These are phyloP conservation scores for Phialophora expanda DNA, from an alignment of 2,329 filamentous ascomycete species.

Conservation along the genomic window DNA sequence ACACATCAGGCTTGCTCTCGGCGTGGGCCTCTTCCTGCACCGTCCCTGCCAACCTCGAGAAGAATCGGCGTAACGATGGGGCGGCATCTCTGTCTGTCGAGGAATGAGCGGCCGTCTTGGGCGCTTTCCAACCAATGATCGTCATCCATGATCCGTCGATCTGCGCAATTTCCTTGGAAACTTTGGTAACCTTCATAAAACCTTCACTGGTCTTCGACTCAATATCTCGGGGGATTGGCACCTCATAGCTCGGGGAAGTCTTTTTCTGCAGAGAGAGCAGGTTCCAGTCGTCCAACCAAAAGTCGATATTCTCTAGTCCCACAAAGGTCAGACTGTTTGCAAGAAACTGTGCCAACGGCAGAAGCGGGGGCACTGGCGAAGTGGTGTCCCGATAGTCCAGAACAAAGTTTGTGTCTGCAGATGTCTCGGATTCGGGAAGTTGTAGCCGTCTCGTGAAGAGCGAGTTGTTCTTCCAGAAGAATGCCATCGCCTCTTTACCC, in stretches of 20 bases:
- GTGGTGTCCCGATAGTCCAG: slow-evolving; percentile 90
- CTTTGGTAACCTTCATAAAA: slow-evolving; percentile 81
- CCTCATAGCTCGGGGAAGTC: slow-evolving; percentile 73
- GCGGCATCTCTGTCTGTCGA: slow-evolving; percentile 51
- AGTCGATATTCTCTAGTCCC: slow-evolving; percentile 81
- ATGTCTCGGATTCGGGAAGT: slow-evolving; percentile 69
- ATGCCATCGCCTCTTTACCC: slow-evolving; percentile 90
- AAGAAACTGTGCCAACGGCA: slow-evolving; percentile 88
- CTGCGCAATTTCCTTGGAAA: slow-evolving; percentile 85
- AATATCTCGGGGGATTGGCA: slow-evolving; percentile 77
- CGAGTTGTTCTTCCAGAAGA: slow-evolving; percentile 99
- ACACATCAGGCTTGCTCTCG: slow-evolving; percentile 53
- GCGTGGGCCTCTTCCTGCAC: slow-evolving; percentile 27
- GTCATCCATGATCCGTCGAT: slow-evolving; percentile 92
- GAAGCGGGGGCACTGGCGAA: slow-evolving; percentile 81
- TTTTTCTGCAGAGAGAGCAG: slow-evolving; percentile 82
- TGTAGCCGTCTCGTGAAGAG: slow-evolving; percentile 88
- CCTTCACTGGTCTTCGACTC: slow-evolving; percentile 83
- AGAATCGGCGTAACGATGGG: slow-evolving; percentile 76
- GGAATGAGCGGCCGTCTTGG: slow-evolving; percentile 48
- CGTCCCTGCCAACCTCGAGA: slow-evolving; percentile 72
- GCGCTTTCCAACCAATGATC: slow-evolving; percentile 80
- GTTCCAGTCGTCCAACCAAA: slow-evolving; percentile 87
- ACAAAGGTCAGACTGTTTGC: slow-evolving; percentile 97
- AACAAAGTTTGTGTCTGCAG: slow-evolving; percentile 83